Evolutionary conservation across 345 rosid genomes (phyloP), one percentile per base, ranked within the genome.

Genomic region (Anacardium occidentale): DNA sequence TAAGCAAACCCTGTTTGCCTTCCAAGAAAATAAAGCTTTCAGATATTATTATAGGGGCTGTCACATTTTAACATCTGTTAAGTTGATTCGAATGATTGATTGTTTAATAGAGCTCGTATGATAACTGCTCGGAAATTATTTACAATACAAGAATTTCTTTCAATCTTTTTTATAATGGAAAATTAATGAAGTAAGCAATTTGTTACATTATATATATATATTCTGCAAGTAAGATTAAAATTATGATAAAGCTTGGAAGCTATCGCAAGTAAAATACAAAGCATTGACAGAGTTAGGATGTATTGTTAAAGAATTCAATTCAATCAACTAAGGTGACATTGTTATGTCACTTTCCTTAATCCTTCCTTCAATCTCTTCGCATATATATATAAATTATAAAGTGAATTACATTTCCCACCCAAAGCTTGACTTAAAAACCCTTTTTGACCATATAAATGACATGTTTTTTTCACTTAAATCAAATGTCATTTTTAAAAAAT

Each of bases 241-340:
- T 12, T 64, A 70, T 34, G 32, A 48, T 70, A 51, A 48, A 50
- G 26, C 11, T 63, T 76, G 32, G 22, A 70, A 58, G 71, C 10
- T 50, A 34, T 50, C 22, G 6, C 37, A 65, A 40, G 47, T 7
- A 14, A 42, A 44, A 26, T 2, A 13, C 13, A 17, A 11, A 20
- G 59, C 29, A 75, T 47, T 69, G 74, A 75, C 66, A 45, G 17
- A 5, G 37, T 3, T 7, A n/a, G 51, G 50, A n/a, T 68, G 22
- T 53, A 8, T 7, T 11, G 7, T 68, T 22, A 1, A 42, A 69
- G 5, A 68, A 3, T 40, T 69, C 4, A 37, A 13, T 44, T 10
- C 53, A 37, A 15, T 37, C 37, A 54, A 69, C 55, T 21, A 69
- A 55, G 62, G 52, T 51, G 22, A 51, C 25, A 26, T 9, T n/a